A percentile compares a stretch with the other conserved stretches of the same genome.
These are phyloP conservation scores for Wickerhamiella qilinensis DNA, from an alignment of 805 yeast species.

Conservation along the genomic window DNA sequence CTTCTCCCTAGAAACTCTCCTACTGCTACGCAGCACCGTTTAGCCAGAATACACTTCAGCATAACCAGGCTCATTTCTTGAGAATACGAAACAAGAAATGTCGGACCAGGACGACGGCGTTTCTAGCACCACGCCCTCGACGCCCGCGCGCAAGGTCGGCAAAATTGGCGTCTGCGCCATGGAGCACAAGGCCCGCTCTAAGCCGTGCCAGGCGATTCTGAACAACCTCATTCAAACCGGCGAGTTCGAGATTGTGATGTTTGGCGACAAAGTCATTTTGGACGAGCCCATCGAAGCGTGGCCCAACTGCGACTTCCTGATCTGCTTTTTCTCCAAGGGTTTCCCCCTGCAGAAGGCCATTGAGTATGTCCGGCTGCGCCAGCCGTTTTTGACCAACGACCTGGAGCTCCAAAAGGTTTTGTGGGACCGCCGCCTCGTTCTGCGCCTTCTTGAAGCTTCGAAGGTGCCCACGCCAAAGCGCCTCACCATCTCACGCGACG, in stretches of 20 bases:
- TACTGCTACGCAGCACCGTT: no score
- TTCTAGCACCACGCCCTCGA: no score
- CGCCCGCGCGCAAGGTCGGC: constrained; percentile 32
- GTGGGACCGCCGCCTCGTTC: constrained; percentile 94
- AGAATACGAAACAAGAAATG: no score
- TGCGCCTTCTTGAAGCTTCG: constrained; percentile 59
- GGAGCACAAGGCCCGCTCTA: constrained; percentile 91
- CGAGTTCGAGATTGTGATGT: constrained; percentile 90
- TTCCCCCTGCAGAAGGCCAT: constrained; percentile 95
- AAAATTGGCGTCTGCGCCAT: constrained; percentile 97
- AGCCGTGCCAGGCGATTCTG: constrained; percentile 85
- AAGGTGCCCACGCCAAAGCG: constrained; percentile 84
- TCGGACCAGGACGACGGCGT: no score
- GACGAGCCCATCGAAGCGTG: constrained; percentile 91
- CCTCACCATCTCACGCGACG: constrained; percentile 83
- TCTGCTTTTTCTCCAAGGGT: constrained; percentile 88
- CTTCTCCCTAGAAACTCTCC: no score
- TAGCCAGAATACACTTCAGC: no score
- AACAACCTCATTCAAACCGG: constrained; percentile 80
- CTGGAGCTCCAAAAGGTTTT: constrained; percentile 76
- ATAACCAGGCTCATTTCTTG: no score
- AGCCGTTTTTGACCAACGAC: constrained; percentile 83
- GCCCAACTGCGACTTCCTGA: constrained; percentile 96
- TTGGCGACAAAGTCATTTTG: constrained; percentile 91
- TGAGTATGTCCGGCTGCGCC: constrained; percentile 69